Conservation (phyloP, 352 stramenopile genomes). For the Phytophthora boehmeriae region DNA sequence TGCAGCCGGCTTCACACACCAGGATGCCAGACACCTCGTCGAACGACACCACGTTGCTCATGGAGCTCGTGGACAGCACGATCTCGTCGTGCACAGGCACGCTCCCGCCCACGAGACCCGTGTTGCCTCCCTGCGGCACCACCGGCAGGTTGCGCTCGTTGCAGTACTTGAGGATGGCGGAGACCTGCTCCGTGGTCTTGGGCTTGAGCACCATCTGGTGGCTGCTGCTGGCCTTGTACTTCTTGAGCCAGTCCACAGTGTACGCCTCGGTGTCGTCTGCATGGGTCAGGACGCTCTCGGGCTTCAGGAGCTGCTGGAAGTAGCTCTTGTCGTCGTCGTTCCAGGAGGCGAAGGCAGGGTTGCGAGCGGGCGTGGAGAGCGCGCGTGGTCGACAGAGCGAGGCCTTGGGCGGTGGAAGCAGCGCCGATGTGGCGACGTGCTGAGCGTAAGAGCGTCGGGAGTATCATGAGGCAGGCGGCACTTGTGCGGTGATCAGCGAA, state of each 20-base stretch:
- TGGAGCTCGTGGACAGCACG: constrained; percentile 90
- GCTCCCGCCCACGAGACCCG: constrained; percentile 95
- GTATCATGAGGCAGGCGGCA: constrained; percentile 16
- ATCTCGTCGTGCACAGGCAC: constrained; percentile 93
- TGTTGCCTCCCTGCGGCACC: constrained; percentile 97
- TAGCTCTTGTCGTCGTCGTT: constrained; percentile 63
- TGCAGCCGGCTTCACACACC: constrained; percentile 91
- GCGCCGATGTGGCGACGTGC: constrained; percentile 14
- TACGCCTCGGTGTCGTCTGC: constrained; percentile 71
- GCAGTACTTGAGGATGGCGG: constrained; percentile 93
- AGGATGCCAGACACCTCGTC: constrained; percentile 88
- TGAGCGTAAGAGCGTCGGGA: constrained; percentile 25
- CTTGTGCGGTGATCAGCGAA: constrained; percentile 11
- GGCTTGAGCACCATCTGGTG: constrained; percentile 88
- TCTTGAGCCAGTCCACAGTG: constrained; percentile 87
- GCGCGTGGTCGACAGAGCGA: constrained; percentile 10
- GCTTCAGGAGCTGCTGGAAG: constrained; percentile 67
- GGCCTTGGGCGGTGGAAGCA: constrained; percentile 2
- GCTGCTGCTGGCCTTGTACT: constrained; percentile 69
- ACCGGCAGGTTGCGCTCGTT: constrained; percentile 88
- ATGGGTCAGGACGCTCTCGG: constrained; percentile 70
- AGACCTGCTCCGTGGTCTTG: constrained; percentile 88
- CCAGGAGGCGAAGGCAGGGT: constrained; percentile 57
- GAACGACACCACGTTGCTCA: constrained; percentile 94
- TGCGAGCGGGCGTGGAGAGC: constrained; percentile 43